Percentiles rank a stretch among this genome's conserved stretches.
Conservation (phyloP, 148 eudicot genomes). For the Amaranthus hypochondriacus region DNA sequence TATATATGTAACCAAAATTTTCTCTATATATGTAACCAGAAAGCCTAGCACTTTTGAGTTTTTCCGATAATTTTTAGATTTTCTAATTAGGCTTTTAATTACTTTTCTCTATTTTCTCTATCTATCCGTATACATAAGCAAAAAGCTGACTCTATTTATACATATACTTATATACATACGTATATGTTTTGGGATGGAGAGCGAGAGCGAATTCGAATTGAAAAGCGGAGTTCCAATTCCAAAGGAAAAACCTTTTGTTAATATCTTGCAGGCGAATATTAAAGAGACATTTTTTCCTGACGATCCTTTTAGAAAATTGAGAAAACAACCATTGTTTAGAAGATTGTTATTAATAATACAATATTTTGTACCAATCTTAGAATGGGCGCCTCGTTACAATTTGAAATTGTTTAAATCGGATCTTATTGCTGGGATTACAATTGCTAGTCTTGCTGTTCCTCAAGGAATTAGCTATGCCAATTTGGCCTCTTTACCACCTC, state of each 20-base stretch:
- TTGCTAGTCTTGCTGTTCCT: slow-evolving; percentile 71
- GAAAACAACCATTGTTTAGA: slow-evolving; percentile 31
- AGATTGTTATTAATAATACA: slow-evolving; percentile 36
- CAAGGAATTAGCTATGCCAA: slow-evolving; percentile 76
- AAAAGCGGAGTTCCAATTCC: slow-evolving; percentile 33
- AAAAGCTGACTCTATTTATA: too few relatives aligned
- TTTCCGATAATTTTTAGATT: too few relatives aligned
- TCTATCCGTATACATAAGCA: too few relatives aligned
- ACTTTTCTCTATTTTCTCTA: too few relatives aligned
- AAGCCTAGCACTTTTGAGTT: too few relatives aligned
- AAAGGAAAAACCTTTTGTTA: slow-evolving; percentile 33
- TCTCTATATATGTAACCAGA: too few relatives aligned
- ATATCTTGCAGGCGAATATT: slow-evolving; percentile 31
- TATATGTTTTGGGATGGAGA: not conserved
- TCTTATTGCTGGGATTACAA: slow-evolving; percentile 57
- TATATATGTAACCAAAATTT: too few relatives aligned
- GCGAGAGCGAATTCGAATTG: not conserved
- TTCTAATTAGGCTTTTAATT: too few relatives aligned
- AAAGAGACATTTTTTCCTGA: slow-evolving; percentile 62
- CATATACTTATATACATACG: too few relatives aligned
- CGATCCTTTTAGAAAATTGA: slow-evolving; percentile 46
- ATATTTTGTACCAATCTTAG: slow-evolving; percentile 54
- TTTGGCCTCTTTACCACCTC: slow-evolving; percentile 58
- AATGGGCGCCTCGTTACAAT: slow-evolving; percentile 61
- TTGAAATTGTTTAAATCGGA: slow-evolving; percentile 44